A percentile compares a stretch with the other conserved stretches of the same genome.
Conservation (phyloP, 129 eudicot genomes). For the Erigeron canadensis region DNA sequence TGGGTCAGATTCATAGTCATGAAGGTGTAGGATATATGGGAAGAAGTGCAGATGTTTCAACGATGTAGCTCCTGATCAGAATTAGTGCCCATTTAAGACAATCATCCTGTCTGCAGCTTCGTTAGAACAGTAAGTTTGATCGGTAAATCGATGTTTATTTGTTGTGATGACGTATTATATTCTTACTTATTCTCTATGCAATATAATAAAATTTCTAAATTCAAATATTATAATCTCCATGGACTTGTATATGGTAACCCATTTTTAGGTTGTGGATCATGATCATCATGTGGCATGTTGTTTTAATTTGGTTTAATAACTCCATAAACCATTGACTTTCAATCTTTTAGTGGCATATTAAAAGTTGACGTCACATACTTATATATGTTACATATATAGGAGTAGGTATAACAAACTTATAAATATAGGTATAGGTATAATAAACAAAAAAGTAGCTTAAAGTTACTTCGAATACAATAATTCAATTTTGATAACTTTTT, state of each 20-base stretch:
- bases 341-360: not conserved
- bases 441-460: too few species aligned
- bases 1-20: slow-evolving; percentile 2
- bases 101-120: slow-evolving; percentile 13
- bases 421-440: too few species aligned
- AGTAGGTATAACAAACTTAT: too few species aligned
- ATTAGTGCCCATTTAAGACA: slow-evolving; percentile 3
- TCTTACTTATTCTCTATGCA: not conserved
- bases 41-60: not conserved
- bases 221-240: not conserved
- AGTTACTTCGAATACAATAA: too few species aligned
- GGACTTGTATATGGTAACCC: not conserved
- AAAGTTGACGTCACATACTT: not conserved
- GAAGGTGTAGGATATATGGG: not conserved
- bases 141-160: not conserved
- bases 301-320: not conserved
- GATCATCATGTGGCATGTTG: too few species aligned
- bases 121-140: not conserved
- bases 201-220: not conserved
- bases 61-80: not conserved
- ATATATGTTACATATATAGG: not conserved
- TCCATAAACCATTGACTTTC: not conserved
- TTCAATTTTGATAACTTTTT: too few species aligned
- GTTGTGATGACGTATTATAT: not conserved
- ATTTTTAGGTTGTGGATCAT: not conserved